Evolutionary conservation across 2,329 filamentous ascomycete species (phyloP).

Genomic region (Clonostachys rosea): DNA sequence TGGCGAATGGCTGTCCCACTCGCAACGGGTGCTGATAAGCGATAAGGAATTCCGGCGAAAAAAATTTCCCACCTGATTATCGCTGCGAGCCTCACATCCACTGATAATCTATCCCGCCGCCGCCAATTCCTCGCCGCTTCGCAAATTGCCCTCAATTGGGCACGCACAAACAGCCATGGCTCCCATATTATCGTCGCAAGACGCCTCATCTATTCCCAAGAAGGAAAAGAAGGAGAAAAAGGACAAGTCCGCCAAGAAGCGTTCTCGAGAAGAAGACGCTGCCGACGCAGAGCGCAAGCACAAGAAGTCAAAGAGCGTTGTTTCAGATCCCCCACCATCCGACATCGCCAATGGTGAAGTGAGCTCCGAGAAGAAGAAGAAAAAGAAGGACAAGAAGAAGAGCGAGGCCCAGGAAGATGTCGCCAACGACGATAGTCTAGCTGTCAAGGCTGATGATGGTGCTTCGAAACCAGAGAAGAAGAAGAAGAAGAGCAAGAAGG

Average conservation of each 20-base stretch:
- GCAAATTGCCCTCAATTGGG: too few species aligned
- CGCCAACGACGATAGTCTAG: constrained; percentile 9
- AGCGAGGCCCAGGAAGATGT: constrained; percentile 10
- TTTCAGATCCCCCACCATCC: constrained; percentile 10
- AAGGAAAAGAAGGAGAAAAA: constrained; percentile 31
- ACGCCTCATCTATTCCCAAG: too few species aligned
- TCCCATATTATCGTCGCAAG: constrained; percentile 17
- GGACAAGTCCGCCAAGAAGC: constrained; percentile 34
- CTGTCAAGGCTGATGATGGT: constrained; percentile 1
- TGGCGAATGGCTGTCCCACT: too few species aligned
- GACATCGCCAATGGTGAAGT: constrained; percentile 13
- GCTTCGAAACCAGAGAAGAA: constrained; percentile 13
- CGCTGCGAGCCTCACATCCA: neutral
- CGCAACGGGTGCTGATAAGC: too few species aligned
- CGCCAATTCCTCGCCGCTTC: too few species aligned
- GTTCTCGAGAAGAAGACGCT: constrained; percentile 35
- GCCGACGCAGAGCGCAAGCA: constrained; percentile 37
- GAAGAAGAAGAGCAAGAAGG: constrained; percentile 23
- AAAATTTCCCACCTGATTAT: neutral
- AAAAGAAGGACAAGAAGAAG: constrained; percentile 19
- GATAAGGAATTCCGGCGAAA: neutral
- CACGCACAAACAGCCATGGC: constrained; percentile 17
- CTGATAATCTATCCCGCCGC: neutral
- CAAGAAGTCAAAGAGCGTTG: constrained; percentile 43
- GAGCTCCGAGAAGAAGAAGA: constrained; percentile 23